These are phyloP conservation scores for Yamadazyma phyllophila DNA, from an alignment of 805 yeast genomes.

Conservation along the genomic window DNA sequence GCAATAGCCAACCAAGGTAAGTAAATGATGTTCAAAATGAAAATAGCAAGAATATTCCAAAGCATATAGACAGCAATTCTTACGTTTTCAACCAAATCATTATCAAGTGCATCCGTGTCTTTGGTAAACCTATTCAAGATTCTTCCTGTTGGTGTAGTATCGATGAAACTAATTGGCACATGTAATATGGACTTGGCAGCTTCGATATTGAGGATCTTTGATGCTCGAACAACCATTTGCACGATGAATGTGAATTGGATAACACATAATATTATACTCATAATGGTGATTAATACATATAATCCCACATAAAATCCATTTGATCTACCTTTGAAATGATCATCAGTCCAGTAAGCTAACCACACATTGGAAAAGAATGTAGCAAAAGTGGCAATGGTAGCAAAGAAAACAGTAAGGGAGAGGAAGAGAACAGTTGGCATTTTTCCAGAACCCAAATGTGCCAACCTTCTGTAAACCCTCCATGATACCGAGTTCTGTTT, in stretches of 20 bases:
- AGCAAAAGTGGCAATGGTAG: constrained; percentile 44
- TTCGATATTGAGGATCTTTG: constrained; percentile 52
- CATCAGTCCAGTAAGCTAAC: constrained; percentile 77
- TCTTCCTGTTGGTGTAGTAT: constrained; percentile 84
- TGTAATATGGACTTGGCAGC: constrained; percentile 63
- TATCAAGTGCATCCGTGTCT: constrained; percentile 81
- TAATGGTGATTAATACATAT: constrained; percentile 57
- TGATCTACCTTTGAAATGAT: constrained; percentile 45
- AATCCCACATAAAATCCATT: constrained; percentile 69
- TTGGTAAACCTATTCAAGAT: constrained; percentile 83
- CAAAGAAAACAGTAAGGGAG: background rate
- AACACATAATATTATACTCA: constrained; percentile 44
- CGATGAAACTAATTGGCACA: constrained; percentile 80
- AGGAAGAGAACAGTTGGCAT: background rate
- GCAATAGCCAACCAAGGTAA: constrained; percentile 41
- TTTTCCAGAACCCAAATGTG: constrained; percentile 34
- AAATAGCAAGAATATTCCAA: constrained; percentile 56
- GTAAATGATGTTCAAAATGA: constrained; percentile 32
- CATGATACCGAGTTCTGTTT: constrained; percentile 35
- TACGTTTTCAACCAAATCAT: constrained; percentile 68
- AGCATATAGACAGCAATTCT: constrained; percentile 56
- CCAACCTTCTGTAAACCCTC: constrained; percentile 33
- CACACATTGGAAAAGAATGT: constrained; percentile 65
- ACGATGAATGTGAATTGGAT: constrained; percentile 46
- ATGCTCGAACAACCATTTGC: constrained; percentile 46